A percentile compares a stretch with the other conserved stretches of the same genome.
These are phyloP conservation scores for Talaromyces sp. DNA, from an alignment of 2,329 filamentous ascomycete genomes.

Conservation along the genomic window DNA sequence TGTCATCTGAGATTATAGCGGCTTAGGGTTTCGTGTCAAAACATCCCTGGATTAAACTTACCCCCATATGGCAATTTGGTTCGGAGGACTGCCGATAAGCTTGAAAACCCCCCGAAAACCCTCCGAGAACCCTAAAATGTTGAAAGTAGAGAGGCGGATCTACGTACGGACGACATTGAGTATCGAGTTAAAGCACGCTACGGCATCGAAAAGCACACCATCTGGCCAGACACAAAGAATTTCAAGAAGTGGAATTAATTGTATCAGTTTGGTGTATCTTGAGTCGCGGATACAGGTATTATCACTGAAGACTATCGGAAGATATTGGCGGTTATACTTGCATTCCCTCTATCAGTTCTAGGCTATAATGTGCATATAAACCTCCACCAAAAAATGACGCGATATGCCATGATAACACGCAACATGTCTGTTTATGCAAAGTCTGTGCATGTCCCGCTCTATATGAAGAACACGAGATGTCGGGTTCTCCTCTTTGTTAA, in stretches of 20 bases:
- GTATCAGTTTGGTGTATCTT: neutral
- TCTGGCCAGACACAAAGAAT: neutral
- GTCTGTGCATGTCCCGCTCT: neutral
- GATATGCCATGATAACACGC: conserved; percentile 3
- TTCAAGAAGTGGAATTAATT: neutral
- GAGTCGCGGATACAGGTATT: neutral
- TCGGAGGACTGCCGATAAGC: neutral
- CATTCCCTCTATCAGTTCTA: neutral
- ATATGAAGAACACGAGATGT: neutral
- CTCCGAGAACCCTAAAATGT: neutral
- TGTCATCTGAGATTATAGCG: neutral
- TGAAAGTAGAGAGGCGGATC: neutral
- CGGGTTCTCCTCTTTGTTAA: too few relatives aligned
- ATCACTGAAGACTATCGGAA: neutral
- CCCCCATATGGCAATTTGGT: neutral
- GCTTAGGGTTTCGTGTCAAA: neutral
- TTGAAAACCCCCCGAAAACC: neutral
- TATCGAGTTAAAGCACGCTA: neutral
- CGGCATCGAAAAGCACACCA: neutral
- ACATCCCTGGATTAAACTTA: neutral
- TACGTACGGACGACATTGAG: neutral
- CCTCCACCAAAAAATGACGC: neutral
- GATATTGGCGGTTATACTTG: neutral
- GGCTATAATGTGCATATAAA: neutral
- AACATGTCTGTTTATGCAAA: neutral